Percentiles rank a stretch among this genome's conserved stretches.
Conservation (phyloP, 1,139 yeast genomes). For the Pichia sp. region DNA sequence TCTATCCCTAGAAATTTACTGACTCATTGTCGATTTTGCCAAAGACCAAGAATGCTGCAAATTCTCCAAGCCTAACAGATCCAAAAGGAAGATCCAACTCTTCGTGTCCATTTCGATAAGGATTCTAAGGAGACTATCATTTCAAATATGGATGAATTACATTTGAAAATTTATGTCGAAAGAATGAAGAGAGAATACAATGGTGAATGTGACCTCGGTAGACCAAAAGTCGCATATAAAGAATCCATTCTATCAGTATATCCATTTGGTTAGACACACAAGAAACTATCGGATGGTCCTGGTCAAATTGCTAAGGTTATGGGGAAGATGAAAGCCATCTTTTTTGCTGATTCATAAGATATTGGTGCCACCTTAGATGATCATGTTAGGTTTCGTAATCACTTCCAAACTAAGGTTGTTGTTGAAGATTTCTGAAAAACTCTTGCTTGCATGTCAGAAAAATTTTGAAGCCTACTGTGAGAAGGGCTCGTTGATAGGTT, state of each 20-base stretch:
- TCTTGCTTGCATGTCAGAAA: conserved; percentile 87
- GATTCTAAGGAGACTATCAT: conserved; percentile 95
- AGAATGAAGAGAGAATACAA: conserved; percentile 97
- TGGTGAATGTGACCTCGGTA: conserved; percentile 92
- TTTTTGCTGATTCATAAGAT: conserved; percentile 51
- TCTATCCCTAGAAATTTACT: conserved; percentile 27
- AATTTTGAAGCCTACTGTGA: conserved; percentile 95
- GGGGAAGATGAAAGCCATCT: conserved; percentile 56
- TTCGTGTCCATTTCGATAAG: conserved; percentile 82
- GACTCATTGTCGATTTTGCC: conserved; percentile 89
- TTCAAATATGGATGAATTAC: conserved; percentile 98
- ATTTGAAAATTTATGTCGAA: conserved; percentile 93
- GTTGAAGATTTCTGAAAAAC: conserved; percentile 97
- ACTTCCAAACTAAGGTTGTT: conserved; percentile 79
- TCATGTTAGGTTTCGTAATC: conserved; percentile 41
- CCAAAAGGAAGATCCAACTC: conserved; percentile 98
- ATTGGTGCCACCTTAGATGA: conserved; percentile 28
- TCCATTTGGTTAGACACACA: conserved; percentile 90
- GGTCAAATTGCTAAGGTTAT: conserved; percentile 98
- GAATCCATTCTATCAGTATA: conserved; percentile 78
- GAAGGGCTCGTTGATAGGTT: conserved; percentile 96
- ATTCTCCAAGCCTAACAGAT: conserved; percentile 92
- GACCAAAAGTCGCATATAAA: conserved; percentile 97
- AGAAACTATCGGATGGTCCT: conserved; percentile 98
- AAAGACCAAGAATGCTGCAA: conserved; percentile 79